These are phyloP conservation scores for Gaeumannomyces tritici DNA, from an alignment of 2,329 filamentous ascomycete genomes.

Conservation along the genomic window DNA sequence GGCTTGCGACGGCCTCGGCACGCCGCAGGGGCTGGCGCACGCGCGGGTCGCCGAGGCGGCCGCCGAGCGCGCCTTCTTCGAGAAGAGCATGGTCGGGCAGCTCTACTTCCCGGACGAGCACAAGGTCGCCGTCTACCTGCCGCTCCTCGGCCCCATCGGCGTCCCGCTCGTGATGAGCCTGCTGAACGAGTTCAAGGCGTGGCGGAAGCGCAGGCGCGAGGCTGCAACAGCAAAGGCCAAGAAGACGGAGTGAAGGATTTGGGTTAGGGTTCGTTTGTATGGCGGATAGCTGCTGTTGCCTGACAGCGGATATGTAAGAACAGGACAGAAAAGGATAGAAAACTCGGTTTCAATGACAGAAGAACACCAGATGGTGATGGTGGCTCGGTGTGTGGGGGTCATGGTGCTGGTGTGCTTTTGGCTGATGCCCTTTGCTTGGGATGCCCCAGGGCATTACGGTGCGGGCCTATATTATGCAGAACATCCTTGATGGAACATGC, in stretches of 20 bases:
- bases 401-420: neutral
- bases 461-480: no score
- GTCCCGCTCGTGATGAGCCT: constrained; percentile 81
- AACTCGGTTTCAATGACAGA: neutral
- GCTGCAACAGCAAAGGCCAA: constrained; percentile 24
- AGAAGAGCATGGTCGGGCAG: constrained; percentile 98
- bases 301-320: neutral
- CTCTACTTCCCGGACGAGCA: constrained; percentile 98
- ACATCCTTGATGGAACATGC: neutral
- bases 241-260: constrained; percentile 18
- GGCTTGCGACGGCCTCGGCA: constrained; percentile 64
- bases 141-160: constrained; percentile 79
- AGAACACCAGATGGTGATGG: neutral
- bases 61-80: constrained; percentile 91
- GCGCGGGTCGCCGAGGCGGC: constrained; percentile 79
- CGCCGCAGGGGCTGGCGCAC: constrained; percentile 60
- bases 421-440: neutral
- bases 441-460: neutral
- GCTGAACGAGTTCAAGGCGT: constrained; percentile 68
- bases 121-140: constrained; percentile 92
- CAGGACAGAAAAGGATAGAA: neutral
- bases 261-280: no score
- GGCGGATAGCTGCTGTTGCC: no score
- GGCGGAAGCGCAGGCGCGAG: constrained; percentile 38
- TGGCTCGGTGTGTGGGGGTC: neutral